phyloP scores from a whole-genome alignment of 2,329 filamentous ascomycete genomes.

The Paraconiothyrium sp. region DNA sequence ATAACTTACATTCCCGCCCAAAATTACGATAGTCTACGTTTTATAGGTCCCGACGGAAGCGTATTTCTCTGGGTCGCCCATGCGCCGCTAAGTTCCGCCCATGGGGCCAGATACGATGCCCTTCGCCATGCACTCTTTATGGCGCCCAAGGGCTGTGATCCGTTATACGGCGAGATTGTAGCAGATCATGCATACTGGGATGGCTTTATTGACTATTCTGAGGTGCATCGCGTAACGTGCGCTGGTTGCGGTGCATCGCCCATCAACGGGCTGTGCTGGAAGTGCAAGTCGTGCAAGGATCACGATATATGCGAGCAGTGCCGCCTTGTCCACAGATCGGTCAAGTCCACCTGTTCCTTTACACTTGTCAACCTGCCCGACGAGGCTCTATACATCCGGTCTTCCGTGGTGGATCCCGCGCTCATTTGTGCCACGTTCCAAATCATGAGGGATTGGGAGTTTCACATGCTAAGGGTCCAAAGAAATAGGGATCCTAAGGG shows the following conservation, averaged over 20 bases:
- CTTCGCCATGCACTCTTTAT: conserved; percentile 46
- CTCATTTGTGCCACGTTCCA: conserved; percentile 44
- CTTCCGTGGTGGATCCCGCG: conserved; percentile 31
- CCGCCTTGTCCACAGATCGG: conserved; percentile 18
- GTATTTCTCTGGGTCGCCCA: conserved; percentile 45
- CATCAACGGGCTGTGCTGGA: conserved; percentile 38
- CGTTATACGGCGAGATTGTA: conserved; percentile 45
- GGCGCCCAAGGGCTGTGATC: conserved; percentile 31
- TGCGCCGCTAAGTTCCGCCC: conserved; percentile 31
- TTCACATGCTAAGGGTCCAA: conserved; percentile 35
- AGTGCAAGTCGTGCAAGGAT: conserved; percentile 34
- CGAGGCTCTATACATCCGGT: conserved; percentile 42
- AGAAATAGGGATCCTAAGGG: conserved; percentile 27
- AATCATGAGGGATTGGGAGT: conserved; percentile 47
- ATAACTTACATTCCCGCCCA: conserved; percentile 42
- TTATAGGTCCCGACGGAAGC: conserved; percentile 39
- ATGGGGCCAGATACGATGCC: conserved; percentile 40
- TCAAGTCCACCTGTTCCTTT: conserved; percentile 31
- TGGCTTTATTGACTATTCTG: conserved; percentile 31
- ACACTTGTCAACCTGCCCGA: conserved; percentile 38
- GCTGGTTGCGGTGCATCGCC: conserved; percentile 31
- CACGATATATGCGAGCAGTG: conserved; percentile 40
- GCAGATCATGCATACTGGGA: conserved; percentile 49
- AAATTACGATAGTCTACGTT: conserved; percentile 46
- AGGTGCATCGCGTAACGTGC: conserved; percentile 31